phyloP scores from a whole-genome alignment of 305 asterid species.

The Solanum hybrid region DNA sequence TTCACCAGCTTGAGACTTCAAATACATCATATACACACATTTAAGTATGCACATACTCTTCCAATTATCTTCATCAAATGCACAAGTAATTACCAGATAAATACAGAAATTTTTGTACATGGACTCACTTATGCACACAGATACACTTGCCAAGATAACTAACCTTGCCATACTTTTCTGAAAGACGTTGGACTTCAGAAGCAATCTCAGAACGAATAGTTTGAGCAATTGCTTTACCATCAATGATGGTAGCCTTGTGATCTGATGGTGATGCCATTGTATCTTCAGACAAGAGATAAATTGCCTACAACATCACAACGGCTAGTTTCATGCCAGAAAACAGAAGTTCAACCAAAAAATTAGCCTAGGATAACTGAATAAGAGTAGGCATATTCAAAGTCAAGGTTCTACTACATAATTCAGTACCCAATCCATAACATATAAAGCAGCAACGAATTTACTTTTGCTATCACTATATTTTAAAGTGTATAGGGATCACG shows the following conservation, averaged over 20 bases:
- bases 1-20: background rate
- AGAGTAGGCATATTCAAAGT: background rate
- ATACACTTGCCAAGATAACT: background rate
- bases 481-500: background rate
- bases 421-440: background rate
- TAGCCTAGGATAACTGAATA: background rate
- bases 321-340: background rate
- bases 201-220: slow-evolving; percentile 80
- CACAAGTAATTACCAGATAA: background rate
- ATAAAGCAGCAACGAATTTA: background rate
- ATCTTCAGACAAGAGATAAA: background rate
- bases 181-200: slow-evolving; percentile 53
- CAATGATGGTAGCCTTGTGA: slow-evolving; percentile 58
- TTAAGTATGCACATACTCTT: background rate
- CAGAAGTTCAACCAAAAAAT: background rate
- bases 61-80: background rate
- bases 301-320: background rate
- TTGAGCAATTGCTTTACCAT: slow-evolving; percentile 78
- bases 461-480: background rate
- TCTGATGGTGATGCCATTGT: slow-evolving; percentile 35
- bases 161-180: slow-evolving; percentile 61
- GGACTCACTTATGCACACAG: background rate
- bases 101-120: background rate
- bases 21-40: background rate
- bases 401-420: background rate